Evolutionary conservation across 2,329 filamentous ascomycete species (phyloP), one percentile per base, ranked within the genome.

Genomic region (Trichoderma sp.): DNA sequence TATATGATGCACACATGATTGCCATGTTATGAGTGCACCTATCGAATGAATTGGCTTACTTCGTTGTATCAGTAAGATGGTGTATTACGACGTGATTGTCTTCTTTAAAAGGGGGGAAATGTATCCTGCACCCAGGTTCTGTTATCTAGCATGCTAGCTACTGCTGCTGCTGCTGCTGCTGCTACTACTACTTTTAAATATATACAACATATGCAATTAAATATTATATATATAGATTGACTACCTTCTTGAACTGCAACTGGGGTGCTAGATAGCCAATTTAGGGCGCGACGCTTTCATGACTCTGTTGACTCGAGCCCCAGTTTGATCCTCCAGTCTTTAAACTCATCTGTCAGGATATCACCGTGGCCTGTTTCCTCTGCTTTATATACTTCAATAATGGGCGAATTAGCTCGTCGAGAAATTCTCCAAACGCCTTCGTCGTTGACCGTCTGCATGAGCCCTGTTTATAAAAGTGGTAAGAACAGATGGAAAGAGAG

Each of bases 391-490:
- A 97, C 86, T 73, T 96, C 91, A 70, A 98, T 91, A 6, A 81
- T 79, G 1, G 86, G 83, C 0, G 87, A 86, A 49, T 87, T 86
- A 65, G 90, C 87, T 66, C 79, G 82, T 69, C 93, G 87, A 59
- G 87, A 83, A 75, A 99, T 92, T 70, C 90, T 87, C 91, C 93
- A 98, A 2, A 96, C 89, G 0, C 93, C 93, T 49, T 89, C 86
- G 59, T 92, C 91, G 21, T 84, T 87, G 24, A 90, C 87, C 0
- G 83, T 84, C 52, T 86, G 85, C 70, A 88, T 84, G 76, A 91
- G 78, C 83, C 90, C 91, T 93, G 59, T 7, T 11, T 3, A n/a
- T 10, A 24, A 26, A 26, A 18, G 7, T 51, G 59, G 24, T 34
- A 43, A 21, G 43, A 59, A 28, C 69, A 46, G 43, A 51, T 24